Conservation (phyloP, 23 red algal species). For the Gracilaria caudata region DNA sequence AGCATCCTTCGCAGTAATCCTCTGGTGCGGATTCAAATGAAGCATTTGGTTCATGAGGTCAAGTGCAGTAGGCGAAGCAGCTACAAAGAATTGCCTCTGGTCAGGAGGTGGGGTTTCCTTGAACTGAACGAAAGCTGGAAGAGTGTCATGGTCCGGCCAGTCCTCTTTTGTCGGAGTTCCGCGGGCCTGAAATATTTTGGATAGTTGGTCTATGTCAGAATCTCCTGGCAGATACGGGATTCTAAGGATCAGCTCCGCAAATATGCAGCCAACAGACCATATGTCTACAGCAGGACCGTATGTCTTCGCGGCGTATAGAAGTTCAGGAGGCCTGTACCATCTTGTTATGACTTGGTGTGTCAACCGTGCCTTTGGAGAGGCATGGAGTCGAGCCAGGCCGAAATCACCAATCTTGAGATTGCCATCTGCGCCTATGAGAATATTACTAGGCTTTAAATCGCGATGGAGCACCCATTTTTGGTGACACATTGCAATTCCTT, state of each 20-base stretch:
- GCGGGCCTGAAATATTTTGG: constrained; percentile 87
- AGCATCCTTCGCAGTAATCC: constrained; percentile 76
- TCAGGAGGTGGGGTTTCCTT: constrained; percentile 66
- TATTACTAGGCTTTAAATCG: constrained; percentile 97
- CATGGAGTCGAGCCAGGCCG: constrained; percentile 86
- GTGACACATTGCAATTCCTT: constrained; percentile 81
- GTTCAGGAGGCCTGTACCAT: constrained; percentile 97
- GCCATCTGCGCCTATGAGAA: constrained; percentile 90
- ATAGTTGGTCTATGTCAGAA: constrained; percentile 95
- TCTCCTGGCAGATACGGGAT: constrained; percentile 95
- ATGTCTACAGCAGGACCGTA: constrained; percentile 94
- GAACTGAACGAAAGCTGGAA: constrained; percentile 93
- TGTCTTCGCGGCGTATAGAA: constrained; percentile 83
- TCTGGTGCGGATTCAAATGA: constrained; percentile 68
- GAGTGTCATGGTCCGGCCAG: constrained; percentile 78
- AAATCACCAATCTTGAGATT: constrained; percentile 97
- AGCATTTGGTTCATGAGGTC: constrained; percentile 85
- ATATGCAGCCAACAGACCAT: constrained; percentile 98
- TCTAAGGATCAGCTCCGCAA: constrained; percentile 95
- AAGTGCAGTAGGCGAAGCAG: constrained; percentile 61
- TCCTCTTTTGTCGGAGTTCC: constrained; percentile 83
- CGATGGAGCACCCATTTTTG: constrained; percentile 90
- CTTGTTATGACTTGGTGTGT: constrained; percentile 97
- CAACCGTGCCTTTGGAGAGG: constrained; percentile 72
- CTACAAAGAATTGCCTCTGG: constrained; percentile 74